phyloP scores from a whole-genome alignment of 345 rosid genomes.

The Reutealis trisperma region DNA sequence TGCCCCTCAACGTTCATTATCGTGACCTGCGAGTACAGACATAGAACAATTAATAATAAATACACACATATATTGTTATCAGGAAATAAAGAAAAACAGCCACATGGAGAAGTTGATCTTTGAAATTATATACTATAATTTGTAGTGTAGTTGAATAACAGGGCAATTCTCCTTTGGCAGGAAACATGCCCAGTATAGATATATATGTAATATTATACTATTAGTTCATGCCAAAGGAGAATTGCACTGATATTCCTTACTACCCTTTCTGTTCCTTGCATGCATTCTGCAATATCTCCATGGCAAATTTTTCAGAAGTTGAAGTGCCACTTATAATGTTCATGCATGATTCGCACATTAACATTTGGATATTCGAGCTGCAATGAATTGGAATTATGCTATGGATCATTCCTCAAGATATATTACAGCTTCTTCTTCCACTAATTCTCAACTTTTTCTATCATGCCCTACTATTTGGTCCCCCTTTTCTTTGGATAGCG shows the following conservation, averaged over 20 bases:
- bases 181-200: neutral
- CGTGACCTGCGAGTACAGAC: neutral
- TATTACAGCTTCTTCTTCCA: conserved; percentile 13
- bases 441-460: conserved; percentile 2
- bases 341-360: conserved; percentile 35
- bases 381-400: conserved; percentile 28
- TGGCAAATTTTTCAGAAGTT: neutral
- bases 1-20: neutral
- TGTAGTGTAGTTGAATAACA: conserved; percentile 39
- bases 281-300: neutral
- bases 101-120: neutral
- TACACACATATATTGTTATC: neutral
- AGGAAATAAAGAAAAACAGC: neutral
- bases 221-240: conserved; percentile 41
- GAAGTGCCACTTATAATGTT: conserved; percentile 12
- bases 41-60: neutral
- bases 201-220: too few relatives aligned
- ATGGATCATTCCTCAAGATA: conserved; percentile 35
- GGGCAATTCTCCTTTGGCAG: conserved; percentile 77
- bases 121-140: neutral
- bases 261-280: conserved; percentile 15
- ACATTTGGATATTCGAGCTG: conserved; percentile 32
- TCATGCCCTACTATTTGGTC: conserved; percentile 22
- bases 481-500: conserved; percentile 28
- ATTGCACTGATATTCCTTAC: conserved; percentile 44